A percentile compares a stretch with the other conserved stretches of the same genome.
These are phyloP conservation scores for Talaromyces rugulosus DNA, from an alignment of 2,329 filamentous ascomycete genomes.

Conservation along the genomic window DNA sequence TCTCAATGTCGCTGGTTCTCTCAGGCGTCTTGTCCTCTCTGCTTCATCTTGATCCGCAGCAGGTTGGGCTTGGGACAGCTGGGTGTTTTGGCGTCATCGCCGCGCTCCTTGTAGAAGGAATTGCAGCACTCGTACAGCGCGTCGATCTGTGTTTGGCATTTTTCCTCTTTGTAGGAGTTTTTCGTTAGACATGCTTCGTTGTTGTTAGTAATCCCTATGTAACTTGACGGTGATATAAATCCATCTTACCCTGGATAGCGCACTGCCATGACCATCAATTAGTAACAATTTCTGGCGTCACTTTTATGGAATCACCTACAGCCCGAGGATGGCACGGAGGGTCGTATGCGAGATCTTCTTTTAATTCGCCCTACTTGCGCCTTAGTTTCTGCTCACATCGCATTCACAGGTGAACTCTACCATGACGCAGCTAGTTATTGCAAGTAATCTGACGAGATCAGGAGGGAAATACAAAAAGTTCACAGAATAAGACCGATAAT, in stretches of 20 bases:
- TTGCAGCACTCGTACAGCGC: constrained; percentile 93
- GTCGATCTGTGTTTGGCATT: constrained; percentile 72
- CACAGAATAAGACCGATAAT: neutral
- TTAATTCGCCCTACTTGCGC: constrained; percentile 39
- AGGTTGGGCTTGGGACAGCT: constrained; percentile 83
- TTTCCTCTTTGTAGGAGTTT: constrained; percentile 80
- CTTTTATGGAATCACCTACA: constrained; percentile 47
- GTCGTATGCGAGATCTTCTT: constrained; percentile 67
- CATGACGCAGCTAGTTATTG: constrained; percentile 17
- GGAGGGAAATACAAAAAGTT: neutral
- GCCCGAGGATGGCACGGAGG: constrained; percentile 84
- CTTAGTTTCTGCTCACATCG: neutral
- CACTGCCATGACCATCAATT: constrained; percentile 52
- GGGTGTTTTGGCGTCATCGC: constrained; percentile 68
- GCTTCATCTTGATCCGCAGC: constrained; percentile 79
- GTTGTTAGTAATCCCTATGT: constrained; percentile 7
- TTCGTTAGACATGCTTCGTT: constrained; percentile 71
- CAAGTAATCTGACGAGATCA: neutral
- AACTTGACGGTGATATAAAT: neutral
- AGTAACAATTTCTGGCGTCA: neutral
- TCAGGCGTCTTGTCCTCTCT: constrained; percentile 44
- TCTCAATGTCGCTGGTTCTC: neutral
- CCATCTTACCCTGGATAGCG: constrained; percentile 73
- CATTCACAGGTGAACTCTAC: constrained; percentile 16
- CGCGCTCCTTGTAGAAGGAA: constrained; percentile 75